These are phyloP conservation scores for Yarrowia divulgata DNA, from an alignment of 805 yeast genomes.

Conservation along the genomic window DNA sequence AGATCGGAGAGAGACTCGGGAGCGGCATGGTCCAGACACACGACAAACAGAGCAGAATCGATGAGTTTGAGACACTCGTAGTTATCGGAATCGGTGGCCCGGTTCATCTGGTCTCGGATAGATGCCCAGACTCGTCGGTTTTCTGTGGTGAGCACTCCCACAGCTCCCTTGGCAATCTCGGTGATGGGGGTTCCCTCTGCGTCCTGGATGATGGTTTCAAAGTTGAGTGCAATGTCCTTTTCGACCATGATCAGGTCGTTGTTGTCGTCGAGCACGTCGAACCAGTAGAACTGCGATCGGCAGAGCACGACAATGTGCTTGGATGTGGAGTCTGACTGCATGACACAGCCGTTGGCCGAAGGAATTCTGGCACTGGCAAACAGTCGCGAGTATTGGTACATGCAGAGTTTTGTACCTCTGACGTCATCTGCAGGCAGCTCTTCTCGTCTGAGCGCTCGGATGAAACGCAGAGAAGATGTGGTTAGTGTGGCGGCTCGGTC, in stretches of 20 bases:
- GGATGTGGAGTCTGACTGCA: conserved; percentile 79
- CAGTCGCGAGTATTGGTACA: conserved; percentile 88
- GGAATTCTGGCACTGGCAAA: conserved; percentile 92
- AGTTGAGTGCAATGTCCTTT: conserved; percentile 75
- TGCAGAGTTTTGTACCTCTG: conserved; percentile 70
- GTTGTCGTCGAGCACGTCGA: conserved; percentile 80
- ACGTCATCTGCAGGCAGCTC: conserved; percentile 75
- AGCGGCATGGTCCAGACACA: conserved; percentile 81
- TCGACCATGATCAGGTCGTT: conserved; percentile 77
- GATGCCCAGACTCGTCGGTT: conserved; percentile 88
- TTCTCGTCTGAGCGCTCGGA: conserved; percentile 76
- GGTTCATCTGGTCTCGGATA: conserved; percentile 61
- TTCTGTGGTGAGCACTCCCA: conserved; percentile 90
- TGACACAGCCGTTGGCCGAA: conserved; percentile 77
- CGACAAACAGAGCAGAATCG: conserved; percentile 81
- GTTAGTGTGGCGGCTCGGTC: conserved; percentile 83
- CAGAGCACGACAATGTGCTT: conserved; percentile 83
- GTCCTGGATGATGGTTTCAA: conserved; percentile 77
- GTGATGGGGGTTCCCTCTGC: conserved; percentile 59
- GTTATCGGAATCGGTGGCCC: conserved; percentile 56
- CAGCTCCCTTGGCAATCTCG: conserved; percentile 76
- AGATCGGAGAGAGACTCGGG: conserved; percentile 64
- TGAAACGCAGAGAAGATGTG: conserved; percentile 76
- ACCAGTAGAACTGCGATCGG: conserved; percentile 92
- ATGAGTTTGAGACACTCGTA: conserved; percentile 74